These are phyloP conservation scores for Mortierella polycephala DNA, from an alignment of 371 early-diverging fungal genomes.

Conservation along the genomic window DNA sequence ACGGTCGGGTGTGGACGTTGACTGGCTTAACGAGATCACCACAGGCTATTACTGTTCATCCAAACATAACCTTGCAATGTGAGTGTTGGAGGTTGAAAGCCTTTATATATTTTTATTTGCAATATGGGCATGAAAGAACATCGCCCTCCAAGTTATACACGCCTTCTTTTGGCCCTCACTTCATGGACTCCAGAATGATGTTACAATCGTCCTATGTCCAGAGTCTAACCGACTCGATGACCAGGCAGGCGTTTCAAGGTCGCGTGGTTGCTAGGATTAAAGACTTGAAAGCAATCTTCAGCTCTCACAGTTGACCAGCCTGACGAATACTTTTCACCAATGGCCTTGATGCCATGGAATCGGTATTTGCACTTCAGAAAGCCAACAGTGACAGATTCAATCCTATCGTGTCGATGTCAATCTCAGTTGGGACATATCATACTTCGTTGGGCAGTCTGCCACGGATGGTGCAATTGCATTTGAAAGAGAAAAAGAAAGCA, in stretches of 20 bases:
- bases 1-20: no score
- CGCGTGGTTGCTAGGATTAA: constrained; percentile 1
- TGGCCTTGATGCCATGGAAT: constrained; percentile 17
- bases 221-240: constrained; percentile 10
- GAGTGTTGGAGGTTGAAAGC: no score
- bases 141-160: not conserved
- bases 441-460: no score
- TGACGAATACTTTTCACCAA: constrained; percentile 21
- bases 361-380: constrained; percentile 20
- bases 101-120: not conserved
- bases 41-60: no score
- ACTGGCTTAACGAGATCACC: no score
- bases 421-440: no score
- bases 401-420: not conserved
- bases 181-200: constrained; percentile 10
- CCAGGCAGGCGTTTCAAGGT: constrained; percentile 21
- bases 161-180: not conserved
- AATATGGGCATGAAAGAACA: not conserved
- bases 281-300: constrained; percentile 12
- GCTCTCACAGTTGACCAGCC: constrained; percentile 10
- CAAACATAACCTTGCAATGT: no score
- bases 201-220: not conserved
- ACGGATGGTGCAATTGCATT: no score
- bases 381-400: constrained; percentile 18
- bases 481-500: no score